These are phyloP conservation scores for Penicillium cinerascens DNA, from an alignment of 495 filamentous ascomycete species.

Conservation along the genomic window DNA sequence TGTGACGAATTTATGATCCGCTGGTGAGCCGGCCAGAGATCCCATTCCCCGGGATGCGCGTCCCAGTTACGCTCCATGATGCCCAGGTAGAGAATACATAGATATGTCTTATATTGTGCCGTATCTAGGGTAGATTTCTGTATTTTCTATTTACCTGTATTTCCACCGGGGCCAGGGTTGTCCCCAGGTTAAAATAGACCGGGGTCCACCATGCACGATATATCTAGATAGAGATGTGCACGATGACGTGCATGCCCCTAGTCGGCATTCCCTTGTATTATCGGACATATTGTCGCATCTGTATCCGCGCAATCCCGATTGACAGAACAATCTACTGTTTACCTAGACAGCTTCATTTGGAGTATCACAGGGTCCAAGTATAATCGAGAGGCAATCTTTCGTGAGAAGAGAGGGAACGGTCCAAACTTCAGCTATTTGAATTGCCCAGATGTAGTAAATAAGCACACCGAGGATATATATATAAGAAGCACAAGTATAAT, in stretches of 20 bases:
- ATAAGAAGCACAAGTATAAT: not conserved
- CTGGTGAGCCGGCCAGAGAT: constrained; percentile 9
- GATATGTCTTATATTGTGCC: not conserved
- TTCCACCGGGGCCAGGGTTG: too few relatives aligned
- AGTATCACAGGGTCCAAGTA: not conserved
- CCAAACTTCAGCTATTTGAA: too few relatives aligned
- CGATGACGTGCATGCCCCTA: not conserved
- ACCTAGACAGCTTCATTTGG: not conserved
- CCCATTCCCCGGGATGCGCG: not conserved
- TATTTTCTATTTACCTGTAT: not conserved
- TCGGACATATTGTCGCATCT: not conserved
- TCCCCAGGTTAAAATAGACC: not conserved
- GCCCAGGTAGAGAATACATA: constrained; percentile 16
- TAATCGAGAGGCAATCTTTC: too few relatives aligned
- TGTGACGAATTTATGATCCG: constrained; percentile 27
- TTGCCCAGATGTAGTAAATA: too few relatives aligned
- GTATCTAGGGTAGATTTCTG: too few relatives aligned
- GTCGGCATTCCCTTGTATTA: not conserved
- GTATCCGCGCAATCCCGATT: not conserved
- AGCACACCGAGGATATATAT: not conserved
- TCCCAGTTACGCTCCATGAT: constrained; percentile 7
- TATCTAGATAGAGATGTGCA: not conserved
- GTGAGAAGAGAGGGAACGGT: too few relatives aligned
- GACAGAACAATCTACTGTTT: not conserved
- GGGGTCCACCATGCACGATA: not conserved